phyloP scores from a whole-genome alignment of 2,329 filamentous ascomycete species.

The Aspergillus fumigatus region DNA sequence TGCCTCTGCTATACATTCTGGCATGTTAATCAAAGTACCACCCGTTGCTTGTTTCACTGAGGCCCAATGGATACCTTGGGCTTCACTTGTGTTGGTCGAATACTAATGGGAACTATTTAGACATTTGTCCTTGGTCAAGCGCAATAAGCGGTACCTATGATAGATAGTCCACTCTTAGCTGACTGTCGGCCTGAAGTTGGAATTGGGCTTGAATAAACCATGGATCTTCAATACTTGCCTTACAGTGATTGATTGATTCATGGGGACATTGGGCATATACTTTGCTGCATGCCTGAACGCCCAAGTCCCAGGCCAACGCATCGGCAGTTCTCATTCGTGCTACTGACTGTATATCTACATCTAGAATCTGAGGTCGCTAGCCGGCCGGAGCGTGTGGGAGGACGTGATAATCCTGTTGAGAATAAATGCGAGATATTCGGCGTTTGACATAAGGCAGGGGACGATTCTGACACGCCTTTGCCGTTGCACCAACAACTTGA shows the following conservation, averaged over 20 bases:
- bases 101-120: not conserved
- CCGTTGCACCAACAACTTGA: not conserved
- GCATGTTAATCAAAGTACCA: not conserved
- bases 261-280: slow-evolving; percentile 26
- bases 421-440: not conserved
- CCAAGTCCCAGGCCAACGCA: slow-evolving; percentile 17
- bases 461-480: not conserved
- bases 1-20: not conserved
- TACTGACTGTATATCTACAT: not conserved
- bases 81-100: not conserved
- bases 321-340: slow-evolving; percentile 6
- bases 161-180: not conserved
- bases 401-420: not conserved
- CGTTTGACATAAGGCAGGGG: not conserved
- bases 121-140: not conserved
- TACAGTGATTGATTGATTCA: slow-evolving; percentile 10
- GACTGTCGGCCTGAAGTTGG: slow-evolving; percentile 15
- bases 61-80: not conserved
- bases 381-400: not conserved
- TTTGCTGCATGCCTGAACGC: slow-evolving; percentile 22
- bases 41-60: not conserved
- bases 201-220: slow-evolving; percentile 10
- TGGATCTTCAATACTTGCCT: slow-evolving; percentile 13
- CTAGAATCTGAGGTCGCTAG: not conserved
- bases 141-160: not conserved